Conservation (phyloP, 2,329 filamentous ascomycete genomes). For the Chaetomium sp. region DNA sequence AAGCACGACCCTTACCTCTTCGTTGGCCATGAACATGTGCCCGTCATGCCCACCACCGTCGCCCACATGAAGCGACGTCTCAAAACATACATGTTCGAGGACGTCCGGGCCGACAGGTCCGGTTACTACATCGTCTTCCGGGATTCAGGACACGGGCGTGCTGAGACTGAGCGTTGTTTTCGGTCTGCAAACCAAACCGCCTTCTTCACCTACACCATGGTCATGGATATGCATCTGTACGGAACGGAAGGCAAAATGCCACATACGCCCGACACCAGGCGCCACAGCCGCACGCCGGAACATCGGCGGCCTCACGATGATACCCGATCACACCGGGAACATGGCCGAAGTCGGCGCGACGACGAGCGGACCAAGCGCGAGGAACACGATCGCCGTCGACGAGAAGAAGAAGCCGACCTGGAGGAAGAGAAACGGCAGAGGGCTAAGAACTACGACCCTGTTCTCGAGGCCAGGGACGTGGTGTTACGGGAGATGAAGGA, state of each 20-base stretch:
- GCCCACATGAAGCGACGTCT: conserved; percentile 85
- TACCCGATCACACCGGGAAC: conserved; percentile 30
- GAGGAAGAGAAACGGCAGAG: conserved; percentile 87
- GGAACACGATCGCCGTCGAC: conserved; percentile 57
- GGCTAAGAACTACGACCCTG: conserved; percentile 85
- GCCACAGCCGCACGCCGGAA: conserved; percentile 32
- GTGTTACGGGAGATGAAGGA: conserved; percentile 76
- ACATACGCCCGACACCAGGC: conserved; percentile 21
- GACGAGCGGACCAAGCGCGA: conserved; percentile 45
- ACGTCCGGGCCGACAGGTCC: conserved; percentile 74
- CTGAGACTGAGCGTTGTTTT: conserved; percentile 76
- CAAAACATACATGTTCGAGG: conserved; percentile 73
- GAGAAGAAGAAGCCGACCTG: conserved; percentile 72
- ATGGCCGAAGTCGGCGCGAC: conserved; percentile 12
- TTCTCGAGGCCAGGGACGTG: conserved; percentile 71
- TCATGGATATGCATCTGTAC: conserved; percentile 67
- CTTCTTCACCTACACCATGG: conserved; percentile 87
- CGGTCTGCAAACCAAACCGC: conserved; percentile 70
- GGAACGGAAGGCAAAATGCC: conserved; percentile 29
- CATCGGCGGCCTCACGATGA: conserved; percentile 34
- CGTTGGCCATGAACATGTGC: conserved; percentile 78
- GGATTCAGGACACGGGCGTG: conserved; percentile 66
- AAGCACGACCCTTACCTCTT: conserved; percentile 83
- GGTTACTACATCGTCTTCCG: conserved; percentile 93
- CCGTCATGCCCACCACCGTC: conserved; percentile 77